Base-by-base conservation (phyloP, 1,284 basidiomycete species). In the Ustilago bromivora region DNA sequence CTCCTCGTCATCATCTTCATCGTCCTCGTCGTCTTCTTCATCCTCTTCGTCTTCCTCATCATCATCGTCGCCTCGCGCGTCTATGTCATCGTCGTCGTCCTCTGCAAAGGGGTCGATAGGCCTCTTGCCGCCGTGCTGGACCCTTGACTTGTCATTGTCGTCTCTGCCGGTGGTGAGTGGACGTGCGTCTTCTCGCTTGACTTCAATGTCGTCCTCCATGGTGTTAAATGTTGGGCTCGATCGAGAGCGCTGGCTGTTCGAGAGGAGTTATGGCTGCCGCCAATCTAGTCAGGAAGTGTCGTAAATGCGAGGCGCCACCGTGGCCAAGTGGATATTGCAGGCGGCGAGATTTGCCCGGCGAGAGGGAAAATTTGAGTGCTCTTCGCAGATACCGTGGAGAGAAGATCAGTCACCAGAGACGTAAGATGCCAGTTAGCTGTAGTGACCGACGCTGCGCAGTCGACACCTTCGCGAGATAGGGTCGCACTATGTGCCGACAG, bases 1-100 rank as follows among this genome's bases (percentile, higher is more conserved):
- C 0, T 81, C 81, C 0, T 83, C 81, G 0, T 82, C 78, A 1
- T 83, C 81, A 0, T 84, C 81, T 2, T 85, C 81, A 0, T 84
- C 83, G 0, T 82, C 80, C 3, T 81, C 82, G 0, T 83, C 40
- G 13, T 83, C 82, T 1, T 82, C 82, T 1, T 82, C 82, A 0
- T 85, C 82, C 2, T 79, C 81, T 12, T 80, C 79, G 0, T 80
- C 82, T 1, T 81, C 76, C 2, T 82, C 79, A 1, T 73, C 78
- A 6, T 71, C 43, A 4, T 28, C 8, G 15, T 72, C 79, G 4
- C 71, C 71, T 2, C 81, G 80, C 2, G 70, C 76, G 7, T 73
- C 76, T 28, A 70, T 78, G 0, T 74, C 66, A 11, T 72, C 80
- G 12, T 76, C 82, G 8, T 74, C 79, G 13, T 76, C 69, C 38